Evolutionary conservation across 2,329 filamentous ascomycete genomes (phyloP).

Genomic region (Pseudogymnoascus sp.): DNA sequence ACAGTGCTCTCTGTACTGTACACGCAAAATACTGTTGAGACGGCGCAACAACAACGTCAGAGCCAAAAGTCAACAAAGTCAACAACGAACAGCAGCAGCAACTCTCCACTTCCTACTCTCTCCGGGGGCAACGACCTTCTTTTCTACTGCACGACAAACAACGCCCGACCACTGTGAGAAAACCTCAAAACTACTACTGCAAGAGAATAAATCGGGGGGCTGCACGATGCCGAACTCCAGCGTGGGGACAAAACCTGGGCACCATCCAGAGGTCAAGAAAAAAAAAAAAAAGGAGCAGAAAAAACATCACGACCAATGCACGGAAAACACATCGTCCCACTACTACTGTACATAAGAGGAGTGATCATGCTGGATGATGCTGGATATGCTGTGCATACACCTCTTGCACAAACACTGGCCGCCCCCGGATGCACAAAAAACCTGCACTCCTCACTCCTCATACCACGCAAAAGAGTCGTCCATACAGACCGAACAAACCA

Average conservation of each 20-base stretch:
- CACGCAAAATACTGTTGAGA: background rate
- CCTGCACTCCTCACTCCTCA: background rate
- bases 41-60: background rate
- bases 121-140: background rate
- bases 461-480: background rate
- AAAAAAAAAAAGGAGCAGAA: background rate
- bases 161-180: background rate
- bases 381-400: background rate
- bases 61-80: background rate
- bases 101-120: background rate
- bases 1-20: background rate
- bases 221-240: background rate
- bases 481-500: background rate
- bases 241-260: background rate
- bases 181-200: background rate
- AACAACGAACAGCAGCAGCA: background rate
- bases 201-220: background rate
- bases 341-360: background rate
- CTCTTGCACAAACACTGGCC: background rate
- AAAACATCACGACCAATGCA: background rate
- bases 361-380: background rate
- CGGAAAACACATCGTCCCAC: conserved; percentile 1
- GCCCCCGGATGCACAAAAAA: background rate
- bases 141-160: background rate
- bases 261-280: background rate